Percentiles rank a stretch among this genome's conserved stretches.
Evolutionary conservation across 768 basidiomycete genomes (phyloP).

Genomic region (Chlorophyllum brunneum): DNA sequence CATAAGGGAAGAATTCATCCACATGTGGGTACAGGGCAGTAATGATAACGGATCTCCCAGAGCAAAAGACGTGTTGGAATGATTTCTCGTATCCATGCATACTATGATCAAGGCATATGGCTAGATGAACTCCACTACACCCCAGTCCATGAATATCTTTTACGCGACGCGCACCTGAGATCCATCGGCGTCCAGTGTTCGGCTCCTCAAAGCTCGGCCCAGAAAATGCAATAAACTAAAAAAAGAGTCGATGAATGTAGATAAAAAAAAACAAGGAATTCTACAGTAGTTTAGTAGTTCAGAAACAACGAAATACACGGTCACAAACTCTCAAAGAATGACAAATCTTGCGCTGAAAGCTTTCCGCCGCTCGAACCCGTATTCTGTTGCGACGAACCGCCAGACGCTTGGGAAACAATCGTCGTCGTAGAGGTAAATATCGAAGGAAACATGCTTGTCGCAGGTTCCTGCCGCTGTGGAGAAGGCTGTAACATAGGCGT

Average conservation of each 20-base stretch:
- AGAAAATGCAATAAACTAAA: no score
- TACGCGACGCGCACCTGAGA: no score
- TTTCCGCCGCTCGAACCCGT: constrained; percentile 36
- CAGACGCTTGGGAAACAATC: constrained; percentile 25
- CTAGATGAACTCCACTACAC: no score
- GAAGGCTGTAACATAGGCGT: constrained; percentile 3
- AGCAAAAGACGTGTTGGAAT: no score
- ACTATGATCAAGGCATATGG: no score
- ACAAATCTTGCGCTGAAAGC: constrained; percentile 78
- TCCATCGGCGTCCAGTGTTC: no score
- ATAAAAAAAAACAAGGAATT: background rate
- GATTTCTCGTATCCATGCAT: no score
- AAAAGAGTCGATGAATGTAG: background rate
- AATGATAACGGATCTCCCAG: no score
- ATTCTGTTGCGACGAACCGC: constrained; percentile 19
- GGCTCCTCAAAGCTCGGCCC: no score
- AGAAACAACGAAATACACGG: background rate
- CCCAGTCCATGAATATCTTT: no score
- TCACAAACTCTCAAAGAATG: constrained; percentile 73
- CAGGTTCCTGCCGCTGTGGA: constrained; percentile 16
- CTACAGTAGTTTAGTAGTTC: background rate
- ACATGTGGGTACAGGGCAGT: no score
- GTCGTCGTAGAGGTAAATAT: constrained; percentile 41
- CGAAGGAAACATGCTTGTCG: constrained; percentile 21
- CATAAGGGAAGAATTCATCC: background rate